These are phyloP conservation scores for Schwanniomyces polymorphus DNA, from an alignment of 805 yeast species.

Conservation along the genomic window DNA sequence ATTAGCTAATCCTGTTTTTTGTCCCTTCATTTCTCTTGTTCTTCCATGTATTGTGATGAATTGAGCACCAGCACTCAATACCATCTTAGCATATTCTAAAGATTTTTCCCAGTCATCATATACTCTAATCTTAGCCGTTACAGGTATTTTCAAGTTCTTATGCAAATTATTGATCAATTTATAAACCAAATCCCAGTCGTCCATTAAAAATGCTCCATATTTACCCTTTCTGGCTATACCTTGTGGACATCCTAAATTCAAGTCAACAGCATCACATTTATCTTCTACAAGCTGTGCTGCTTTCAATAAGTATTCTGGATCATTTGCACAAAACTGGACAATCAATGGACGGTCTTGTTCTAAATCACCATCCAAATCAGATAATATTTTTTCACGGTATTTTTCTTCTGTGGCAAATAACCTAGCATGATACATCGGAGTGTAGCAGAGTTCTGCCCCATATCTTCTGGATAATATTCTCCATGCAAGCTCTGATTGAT, in stretches of 20 bases:
- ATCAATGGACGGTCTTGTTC: constrained; percentile 78
- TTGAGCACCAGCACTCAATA: constrained; percentile 91
- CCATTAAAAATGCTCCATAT: constrained; percentile 96
- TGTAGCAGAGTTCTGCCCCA: constrained; percentile 92
- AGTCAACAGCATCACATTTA: constrained; percentile 92
- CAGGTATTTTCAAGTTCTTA: constrained; percentile 75
- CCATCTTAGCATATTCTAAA: constrained; percentile 83
- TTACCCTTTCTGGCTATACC: constrained; percentile 94
- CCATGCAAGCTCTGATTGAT: constrained; percentile 96
- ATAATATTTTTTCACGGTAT: constrained; percentile 76
- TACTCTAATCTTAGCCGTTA: constrained; percentile 93
- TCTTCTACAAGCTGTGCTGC: constrained; percentile 85
- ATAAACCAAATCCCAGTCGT: constrained; percentile 86
- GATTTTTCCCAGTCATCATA: constrained; percentile 83
- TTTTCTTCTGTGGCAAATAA: constrained; percentile 82
- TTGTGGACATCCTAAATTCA: constrained; percentile 97
- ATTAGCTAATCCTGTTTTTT: constrained; percentile 91
- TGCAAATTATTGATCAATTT: constrained; percentile 73
- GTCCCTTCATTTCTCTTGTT: constrained; percentile 97
- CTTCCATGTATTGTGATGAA: constrained; percentile 94
- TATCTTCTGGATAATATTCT: constrained; percentile 78
- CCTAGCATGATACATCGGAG: constrained; percentile 96
- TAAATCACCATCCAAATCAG: constrained; percentile 68
- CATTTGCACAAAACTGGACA: constrained; percentile 96
- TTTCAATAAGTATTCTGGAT: constrained; percentile 74